phyloP scores from a whole-genome alignment of 768 basidiomycete species.

The Rhizopogon roseolus region DNA sequence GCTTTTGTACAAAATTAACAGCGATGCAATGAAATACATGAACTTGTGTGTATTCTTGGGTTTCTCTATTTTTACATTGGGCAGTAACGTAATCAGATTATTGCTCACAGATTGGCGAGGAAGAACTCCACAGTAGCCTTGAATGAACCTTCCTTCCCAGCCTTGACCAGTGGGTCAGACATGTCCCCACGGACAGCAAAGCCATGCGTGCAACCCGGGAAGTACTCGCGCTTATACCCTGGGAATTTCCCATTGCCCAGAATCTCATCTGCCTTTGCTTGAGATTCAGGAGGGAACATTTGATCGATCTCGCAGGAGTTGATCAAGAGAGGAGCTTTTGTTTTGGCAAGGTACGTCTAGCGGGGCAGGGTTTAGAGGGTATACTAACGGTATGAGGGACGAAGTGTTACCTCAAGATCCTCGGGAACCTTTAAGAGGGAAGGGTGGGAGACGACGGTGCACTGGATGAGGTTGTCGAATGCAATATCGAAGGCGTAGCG shows the following conservation, averaged over 20 bases:
- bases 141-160: slow-evolving; percentile 61
- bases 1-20: background rate
- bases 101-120: slow-evolving; percentile 25
- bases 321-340: slow-evolving; percentile 59
- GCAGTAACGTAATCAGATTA: background rate
- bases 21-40: background rate
- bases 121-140: slow-evolving; percentile 54
- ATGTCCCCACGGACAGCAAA: slow-evolving; percentile 47
- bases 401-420: slow-evolving; percentile 52
- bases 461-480: slow-evolving; percentile 47
- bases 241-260: slow-evolving; percentile 43
- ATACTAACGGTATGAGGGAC: background rate
- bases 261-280: slow-evolving; percentile 43
- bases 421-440: slow-evolving; percentile 53
- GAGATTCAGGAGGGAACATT: slow-evolving; percentile 44
- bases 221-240: slow-evolving; percentile 48
- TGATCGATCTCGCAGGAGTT: slow-evolving; percentile 56
- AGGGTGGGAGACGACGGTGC: slow-evolving; percentile 51
- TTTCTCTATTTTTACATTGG: background rate
- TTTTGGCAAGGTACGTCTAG: slow-evolving; percentile 41
- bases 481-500: slow-evolving; percentile 62
- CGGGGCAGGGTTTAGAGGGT: background rate
- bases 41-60: background rate
- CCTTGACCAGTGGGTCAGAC: slow-evolving; percentile 47
- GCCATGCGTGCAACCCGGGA: slow-evolving; percentile 45